phyloP scores from a whole-genome alignment of 2,329 filamentous ascomycete genomes.

The Alternaria consortialis region DNA sequence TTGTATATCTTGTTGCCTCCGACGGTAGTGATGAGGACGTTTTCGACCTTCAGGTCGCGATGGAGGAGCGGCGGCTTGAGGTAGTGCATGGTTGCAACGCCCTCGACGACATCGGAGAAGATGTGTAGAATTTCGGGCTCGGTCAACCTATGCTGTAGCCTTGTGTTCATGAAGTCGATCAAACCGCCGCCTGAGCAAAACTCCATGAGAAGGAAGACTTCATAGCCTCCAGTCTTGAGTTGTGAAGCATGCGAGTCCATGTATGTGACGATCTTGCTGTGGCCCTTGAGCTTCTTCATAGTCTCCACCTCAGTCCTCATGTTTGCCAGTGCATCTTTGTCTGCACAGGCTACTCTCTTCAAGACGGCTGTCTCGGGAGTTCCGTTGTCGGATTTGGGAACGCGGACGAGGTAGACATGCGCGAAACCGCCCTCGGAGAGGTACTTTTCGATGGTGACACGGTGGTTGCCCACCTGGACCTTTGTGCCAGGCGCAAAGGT shows the following conservation, averaged over 20 bases:
- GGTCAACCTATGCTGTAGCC: slow-evolving; percentile 92
- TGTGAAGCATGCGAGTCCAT: slow-evolving; percentile 98
- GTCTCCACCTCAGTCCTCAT: slow-evolving; percentile 99
- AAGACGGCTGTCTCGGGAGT: slow-evolving; percentile 84
- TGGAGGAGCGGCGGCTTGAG: slow-evolving; percentile 92
- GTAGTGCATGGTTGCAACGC: slow-evolving; percentile 99
- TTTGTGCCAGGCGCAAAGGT: slow-evolving; percentile 95
- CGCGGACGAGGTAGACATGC: slow-evolving; percentile 94
- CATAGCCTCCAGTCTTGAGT: slow-evolving; percentile 89
- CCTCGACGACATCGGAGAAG: slow-evolving; percentile 94
- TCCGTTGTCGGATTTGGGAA: slow-evolving; percentile 75
- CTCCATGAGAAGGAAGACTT: slow-evolving; percentile 98
- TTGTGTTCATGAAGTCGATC: slow-evolving; percentile 99
- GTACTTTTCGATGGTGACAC: slow-evolving; percentile 95
- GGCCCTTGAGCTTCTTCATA: slow-evolving; percentile 99
- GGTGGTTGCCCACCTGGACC: slow-evolving; percentile 92
- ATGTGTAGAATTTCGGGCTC: slow-evolving; percentile 98
- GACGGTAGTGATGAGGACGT: slow-evolving; percentile 83
- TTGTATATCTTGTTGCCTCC: slow-evolving; percentile 82
- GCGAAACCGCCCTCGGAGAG: slow-evolving; percentile 98
- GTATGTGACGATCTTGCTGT: slow-evolving; percentile 95
- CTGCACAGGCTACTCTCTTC: slow-evolving; percentile 94
- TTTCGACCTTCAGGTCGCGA: slow-evolving; percentile 96
- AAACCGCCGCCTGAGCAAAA: slow-evolving; percentile 93
- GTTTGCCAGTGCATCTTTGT: slow-evolving; percentile 91